Evolutionary conservation across 352 stramenopile genomes (phyloP).

Genomic region (Elongisporangium anandrum): DNA sequence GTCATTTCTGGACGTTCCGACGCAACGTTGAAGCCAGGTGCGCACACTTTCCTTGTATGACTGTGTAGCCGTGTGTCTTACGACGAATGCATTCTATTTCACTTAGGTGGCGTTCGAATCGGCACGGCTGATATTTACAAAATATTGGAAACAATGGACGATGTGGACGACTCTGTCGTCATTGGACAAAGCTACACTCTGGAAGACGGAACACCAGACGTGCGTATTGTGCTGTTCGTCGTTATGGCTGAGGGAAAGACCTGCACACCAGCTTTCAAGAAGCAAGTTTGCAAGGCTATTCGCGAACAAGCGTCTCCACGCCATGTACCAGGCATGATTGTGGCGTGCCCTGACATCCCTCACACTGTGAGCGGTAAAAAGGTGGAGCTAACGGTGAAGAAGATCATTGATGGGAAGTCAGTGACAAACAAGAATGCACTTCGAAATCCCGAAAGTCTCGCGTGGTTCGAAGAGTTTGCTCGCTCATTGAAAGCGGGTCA

Average conservation of each 20-base stretch:
- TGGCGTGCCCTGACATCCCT: constrained; percentile 63
- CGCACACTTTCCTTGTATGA: not conserved
- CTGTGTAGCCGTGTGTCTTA: not conserved
- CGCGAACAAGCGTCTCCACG: constrained; percentile 58
- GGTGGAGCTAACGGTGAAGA: constrained; percentile 77
- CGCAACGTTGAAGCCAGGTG: constrained; percentile 71
- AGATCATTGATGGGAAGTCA: constrained; percentile 56
- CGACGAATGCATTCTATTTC: not conserved
- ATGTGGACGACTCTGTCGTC: constrained; percentile 61
- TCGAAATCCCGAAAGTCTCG: constrained; percentile 59
- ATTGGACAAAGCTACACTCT: constrained; percentile 63
- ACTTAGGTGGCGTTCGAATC: constrained; percentile 56
- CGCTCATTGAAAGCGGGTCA: constrained; percentile 12
- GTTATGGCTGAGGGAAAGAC: constrained; percentile 37
- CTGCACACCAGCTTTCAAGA: constrained; percentile 42
- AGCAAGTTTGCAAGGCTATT: constrained; percentile 46
- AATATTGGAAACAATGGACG: constrained; percentile 62
- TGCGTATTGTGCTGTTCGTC: constrained; percentile 75
- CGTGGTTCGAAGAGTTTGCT: constrained; percentile 54
- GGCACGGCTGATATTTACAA: constrained; percentile 81
- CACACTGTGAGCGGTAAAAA: constrained; percentile 82
- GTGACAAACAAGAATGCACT: constrained; percentile 64
- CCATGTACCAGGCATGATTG: constrained; percentile 61
- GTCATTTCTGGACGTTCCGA: constrained; percentile 79
- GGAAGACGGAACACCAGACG: constrained; percentile 59